A percentile compares a stretch with the other conserved stretches of the same genome.
phyloP scores from a whole-genome alignment of 495 filamentous ascomycete species.

The Monascus purpureus region DNA sequence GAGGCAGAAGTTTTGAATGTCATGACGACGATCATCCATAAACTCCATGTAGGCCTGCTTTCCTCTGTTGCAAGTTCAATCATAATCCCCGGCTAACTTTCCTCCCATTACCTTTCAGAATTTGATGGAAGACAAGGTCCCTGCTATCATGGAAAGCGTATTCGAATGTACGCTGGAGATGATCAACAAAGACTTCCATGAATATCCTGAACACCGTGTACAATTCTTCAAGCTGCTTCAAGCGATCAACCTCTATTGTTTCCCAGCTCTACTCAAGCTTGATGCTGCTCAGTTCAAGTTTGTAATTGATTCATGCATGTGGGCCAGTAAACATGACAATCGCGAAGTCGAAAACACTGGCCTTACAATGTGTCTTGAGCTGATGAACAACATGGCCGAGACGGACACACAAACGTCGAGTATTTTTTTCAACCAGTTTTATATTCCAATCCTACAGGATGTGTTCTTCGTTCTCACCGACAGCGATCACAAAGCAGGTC shows the following conservation, averaged over 20 bases:
- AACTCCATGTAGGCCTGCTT: constrained; percentile 88
- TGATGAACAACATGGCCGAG: constrained; percentile 95
- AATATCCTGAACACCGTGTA: constrained; percentile 95
- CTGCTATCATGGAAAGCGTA: constrained; percentile 93
- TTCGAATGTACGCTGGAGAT: constrained; percentile 98
- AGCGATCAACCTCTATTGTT: constrained; percentile 92
- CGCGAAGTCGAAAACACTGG: constrained; percentile 94
- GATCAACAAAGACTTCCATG: constrained; percentile 99
- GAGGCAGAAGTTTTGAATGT: constrained; percentile 95
- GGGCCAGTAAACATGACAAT: constrained; percentile 99
- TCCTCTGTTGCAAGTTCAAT: constrained; percentile 13
- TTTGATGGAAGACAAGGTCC: constrained; percentile 96
- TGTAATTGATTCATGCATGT: constrained; percentile 98
- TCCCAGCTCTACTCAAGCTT: constrained; percentile 83
- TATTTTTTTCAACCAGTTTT: constrained; percentile 96
- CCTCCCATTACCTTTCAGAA: constrained; percentile 37
- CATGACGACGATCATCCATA: constrained; percentile 93
- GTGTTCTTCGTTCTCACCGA: constrained; percentile 98
- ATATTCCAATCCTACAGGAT: constrained; percentile 86
- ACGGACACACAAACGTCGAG: constrained; percentile 74
- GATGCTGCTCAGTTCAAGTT: constrained; percentile 96
- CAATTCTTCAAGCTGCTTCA: constrained; percentile 96
- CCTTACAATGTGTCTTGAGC: constrained; percentile 96
- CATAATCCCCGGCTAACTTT: constrained; percentile 11
- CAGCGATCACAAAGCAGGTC: constrained; percentile 90